These are phyloP conservation scores for Fusarium praegraminearum DNA, from an alignment of 2,329 filamentous ascomycete genomes.

Conservation along the genomic window DNA sequence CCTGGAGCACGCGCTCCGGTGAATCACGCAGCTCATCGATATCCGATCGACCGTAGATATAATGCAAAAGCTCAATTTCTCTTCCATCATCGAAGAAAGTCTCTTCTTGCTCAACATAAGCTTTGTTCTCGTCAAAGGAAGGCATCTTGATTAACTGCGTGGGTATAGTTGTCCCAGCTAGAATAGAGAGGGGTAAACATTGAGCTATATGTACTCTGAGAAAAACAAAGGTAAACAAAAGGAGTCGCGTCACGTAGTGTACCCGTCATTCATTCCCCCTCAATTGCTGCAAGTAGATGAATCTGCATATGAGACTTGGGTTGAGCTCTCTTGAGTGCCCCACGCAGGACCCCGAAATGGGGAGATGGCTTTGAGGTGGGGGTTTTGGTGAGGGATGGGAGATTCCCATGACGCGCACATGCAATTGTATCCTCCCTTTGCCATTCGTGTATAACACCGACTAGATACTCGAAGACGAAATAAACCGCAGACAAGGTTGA, in stretches of 20 bases:
- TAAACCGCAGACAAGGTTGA: slow-evolving; percentile 14
- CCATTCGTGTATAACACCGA: neutral
- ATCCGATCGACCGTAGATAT: slow-evolving; percentile 71
- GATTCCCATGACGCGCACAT: slow-evolving; percentile 42
- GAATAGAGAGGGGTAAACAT: neutral
- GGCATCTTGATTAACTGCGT: slow-evolving; percentile 32
- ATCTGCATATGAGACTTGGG: slow-evolving; percentile 19
- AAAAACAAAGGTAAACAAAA: slow-evolving; percentile 23
- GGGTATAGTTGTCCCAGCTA: neutral
- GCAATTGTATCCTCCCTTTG: slow-evolving; percentile 13
- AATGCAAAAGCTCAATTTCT: slow-evolving; percentile 79
- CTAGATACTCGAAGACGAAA: neutral
- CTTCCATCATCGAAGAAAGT: slow-evolving; percentile 75
- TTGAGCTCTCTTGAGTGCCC: slow-evolving; percentile 8
- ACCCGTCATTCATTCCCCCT: slow-evolving; percentile 41
- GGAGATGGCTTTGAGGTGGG: slow-evolving; percentile 30
- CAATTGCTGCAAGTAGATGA: slow-evolving; percentile 18
- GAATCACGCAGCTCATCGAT: slow-evolving; percentile 73
- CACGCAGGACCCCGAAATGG: slow-evolving; percentile 23
- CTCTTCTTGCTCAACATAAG: slow-evolving; percentile 58
- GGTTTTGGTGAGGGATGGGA: slow-evolving; percentile 15
- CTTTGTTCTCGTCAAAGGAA: slow-evolving; percentile 54
- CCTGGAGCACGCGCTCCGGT: slow-evolving; percentile 71
- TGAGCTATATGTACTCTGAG: slow-evolving; percentile 11
- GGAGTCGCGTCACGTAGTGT: slow-evolving; percentile 36